Conservation (phyloP, 2,329 filamentous ascomycete species). For the Penicillium sp. region DNA sequence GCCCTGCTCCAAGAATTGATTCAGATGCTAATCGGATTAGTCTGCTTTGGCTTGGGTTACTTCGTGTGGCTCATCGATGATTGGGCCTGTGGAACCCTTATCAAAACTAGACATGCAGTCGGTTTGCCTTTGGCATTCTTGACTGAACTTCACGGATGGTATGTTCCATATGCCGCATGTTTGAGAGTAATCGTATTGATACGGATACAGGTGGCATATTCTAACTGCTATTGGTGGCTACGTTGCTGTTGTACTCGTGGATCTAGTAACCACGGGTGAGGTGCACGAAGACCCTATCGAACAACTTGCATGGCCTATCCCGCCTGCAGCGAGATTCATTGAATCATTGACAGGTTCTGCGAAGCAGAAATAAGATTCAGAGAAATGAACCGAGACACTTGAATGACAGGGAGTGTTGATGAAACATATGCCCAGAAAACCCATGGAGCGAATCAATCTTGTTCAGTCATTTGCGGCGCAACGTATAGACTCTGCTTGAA, state of each 20-base stretch:
- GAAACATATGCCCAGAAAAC: neutral
- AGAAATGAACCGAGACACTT: neutral
- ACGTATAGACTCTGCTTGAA: neutral
- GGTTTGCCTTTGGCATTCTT: slow-evolving; percentile 49
- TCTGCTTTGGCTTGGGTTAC: slow-evolving; percentile 47
- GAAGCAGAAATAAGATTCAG: neutral
- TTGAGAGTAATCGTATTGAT: neutral
- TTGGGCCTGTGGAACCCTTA: slow-evolving; percentile 42
- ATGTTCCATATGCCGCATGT: slow-evolving; percentile 18
- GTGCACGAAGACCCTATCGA: slow-evolving; percentile 38
- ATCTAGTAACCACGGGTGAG: slow-evolving; percentile 45
- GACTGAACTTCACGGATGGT: slow-evolving; percentile 53
- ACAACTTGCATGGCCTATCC: slow-evolving; percentile 45
- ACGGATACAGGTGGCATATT: slow-evolving; percentile 49
- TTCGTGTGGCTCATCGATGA: slow-evolving; percentile 50
- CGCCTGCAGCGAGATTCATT: slow-evolving; percentile 20
- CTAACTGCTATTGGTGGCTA: slow-evolving; percentile 53
- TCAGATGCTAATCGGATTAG: slow-evolving; percentile 26
- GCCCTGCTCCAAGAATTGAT: neutral
- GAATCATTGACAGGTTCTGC: slow-evolving; percentile 4
- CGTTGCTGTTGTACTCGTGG: slow-evolving; percentile 47
- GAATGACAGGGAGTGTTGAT: neutral
- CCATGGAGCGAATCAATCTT: no score
- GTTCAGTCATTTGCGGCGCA: neutral
- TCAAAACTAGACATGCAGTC: slow-evolving; percentile 33